These are phyloP conservation scores for Debaryomyces castellii DNA, from an alignment of 805 yeast genomes.

Conservation along the genomic window DNA sequence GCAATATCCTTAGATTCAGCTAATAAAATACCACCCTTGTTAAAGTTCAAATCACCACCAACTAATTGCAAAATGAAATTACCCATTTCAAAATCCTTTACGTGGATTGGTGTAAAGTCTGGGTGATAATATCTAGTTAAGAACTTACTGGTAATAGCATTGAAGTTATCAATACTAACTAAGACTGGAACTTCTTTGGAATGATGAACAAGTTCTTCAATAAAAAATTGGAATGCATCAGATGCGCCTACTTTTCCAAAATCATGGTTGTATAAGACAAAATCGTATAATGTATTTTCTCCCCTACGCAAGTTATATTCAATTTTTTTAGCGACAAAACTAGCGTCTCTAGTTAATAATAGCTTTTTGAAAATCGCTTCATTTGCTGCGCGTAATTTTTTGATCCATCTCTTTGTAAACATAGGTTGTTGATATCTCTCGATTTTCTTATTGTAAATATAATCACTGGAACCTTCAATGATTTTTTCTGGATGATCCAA, in stretches of 20 bases:
- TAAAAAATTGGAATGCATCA: slow-evolving; percentile 50
- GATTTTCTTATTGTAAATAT: slow-evolving; percentile 49
- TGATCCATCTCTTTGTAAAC: slow-evolving; percentile 61
- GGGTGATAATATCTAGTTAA: slow-evolving; percentile 60
- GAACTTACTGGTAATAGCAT: slow-evolving; percentile 56
- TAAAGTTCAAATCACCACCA: slow-evolving; percentile 52
- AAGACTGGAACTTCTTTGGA: slow-evolving; percentile 58
- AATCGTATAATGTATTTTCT: slow-evolving; percentile 43
- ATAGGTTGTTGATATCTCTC: slow-evolving; percentile 72
- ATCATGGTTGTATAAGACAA: slow-evolving; percentile 38
- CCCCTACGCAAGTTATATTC: slow-evolving; percentile 32
- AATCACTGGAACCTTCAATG: slow-evolving; percentile 74
- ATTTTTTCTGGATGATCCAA: slow-evolving; percentile 60
- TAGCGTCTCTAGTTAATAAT: slow-evolving; percentile 33
- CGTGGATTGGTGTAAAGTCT: slow-evolving; percentile 54
- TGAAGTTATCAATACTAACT: slow-evolving; percentile 73
- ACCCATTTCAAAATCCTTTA: slow-evolving; percentile 64
- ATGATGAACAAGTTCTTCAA: slow-evolving; percentile 50
- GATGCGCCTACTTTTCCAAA: slow-evolving; percentile 40
- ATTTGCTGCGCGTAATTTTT: slow-evolving; percentile 41
- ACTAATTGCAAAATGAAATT: slow-evolving; percentile 52
- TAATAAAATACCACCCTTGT: slow-evolving; percentile 62
- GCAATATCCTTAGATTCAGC: slow-evolving; percentile 60
- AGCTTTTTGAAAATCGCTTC: slow-evolving; percentile 31
- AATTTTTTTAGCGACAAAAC: slow-evolving; percentile 31